These are phyloP conservation scores for Globisporangium splendens DNA, from an alignment of 352 stramenopile species.

Conservation along the genomic window DNA sequence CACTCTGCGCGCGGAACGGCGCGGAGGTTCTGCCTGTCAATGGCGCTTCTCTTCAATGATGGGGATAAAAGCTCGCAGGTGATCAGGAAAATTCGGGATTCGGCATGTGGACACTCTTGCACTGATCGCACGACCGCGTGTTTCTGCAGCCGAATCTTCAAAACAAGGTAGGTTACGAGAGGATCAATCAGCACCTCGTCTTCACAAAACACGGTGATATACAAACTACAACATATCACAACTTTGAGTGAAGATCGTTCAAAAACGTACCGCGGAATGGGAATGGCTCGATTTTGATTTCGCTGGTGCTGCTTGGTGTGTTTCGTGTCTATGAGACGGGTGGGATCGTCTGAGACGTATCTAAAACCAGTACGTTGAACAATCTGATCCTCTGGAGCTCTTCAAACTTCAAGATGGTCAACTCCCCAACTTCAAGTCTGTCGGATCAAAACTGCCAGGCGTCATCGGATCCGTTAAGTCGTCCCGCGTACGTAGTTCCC, in stretches of 20 bases:
- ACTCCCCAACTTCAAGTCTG: neutral
- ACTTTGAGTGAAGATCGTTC: too few species aligned
- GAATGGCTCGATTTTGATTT: too few species aligned
- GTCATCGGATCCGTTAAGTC: neutral
- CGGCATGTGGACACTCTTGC: neutral
- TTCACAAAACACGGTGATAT: too few species aligned
- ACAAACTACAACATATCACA: too few species aligned
- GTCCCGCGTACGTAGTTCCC: neutral
- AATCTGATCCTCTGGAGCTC: neutral
- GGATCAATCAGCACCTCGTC: too few species aligned
- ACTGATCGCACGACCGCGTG: too few species aligned
- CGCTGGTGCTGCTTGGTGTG: too few species aligned
- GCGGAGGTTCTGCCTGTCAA: neutral
- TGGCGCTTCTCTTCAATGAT: neutral
- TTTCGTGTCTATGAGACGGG: too few species aligned
- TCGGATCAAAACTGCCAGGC: neutral
- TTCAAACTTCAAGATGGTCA: neutral
- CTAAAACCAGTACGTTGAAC: neutral
- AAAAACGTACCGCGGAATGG: too few species aligned
- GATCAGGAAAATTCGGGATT: neutral
- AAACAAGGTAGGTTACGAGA: too few species aligned
- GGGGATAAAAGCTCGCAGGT: neutral
- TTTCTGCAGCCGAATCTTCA: too few species aligned
- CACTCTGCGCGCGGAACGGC: neutral
- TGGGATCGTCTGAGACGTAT: neutral